Percentiles rank a stretch among this genome's conserved stretches.
These are phyloP conservation scores for Asterophora parasitica DNA, from an alignment of 768 basidiomycete species.

Conservation along the genomic window DNA sequence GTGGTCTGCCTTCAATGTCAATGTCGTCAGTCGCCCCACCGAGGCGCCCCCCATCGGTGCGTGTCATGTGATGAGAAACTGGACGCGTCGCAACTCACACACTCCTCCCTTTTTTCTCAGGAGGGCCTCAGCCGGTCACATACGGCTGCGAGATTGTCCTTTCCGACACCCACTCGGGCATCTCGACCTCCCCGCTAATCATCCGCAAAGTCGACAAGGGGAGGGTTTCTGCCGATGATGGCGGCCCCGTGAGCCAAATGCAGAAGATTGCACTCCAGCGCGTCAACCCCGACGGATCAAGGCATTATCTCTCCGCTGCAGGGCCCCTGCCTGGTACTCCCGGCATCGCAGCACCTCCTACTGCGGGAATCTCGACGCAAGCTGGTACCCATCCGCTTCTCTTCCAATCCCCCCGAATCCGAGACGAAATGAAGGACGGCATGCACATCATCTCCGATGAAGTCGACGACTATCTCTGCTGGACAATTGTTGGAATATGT, in stretches of 20 bases:
- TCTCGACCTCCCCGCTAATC: slow-evolving; percentile 78
- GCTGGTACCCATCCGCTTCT: slow-evolving; percentile 77
- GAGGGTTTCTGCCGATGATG: slow-evolving; percentile 79
- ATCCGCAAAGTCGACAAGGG: slow-evolving; percentile 94
- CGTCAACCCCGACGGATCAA: slow-evolving; percentile 73
- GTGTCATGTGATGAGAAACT: slow-evolving; percentile 52
- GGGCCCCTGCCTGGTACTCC: slow-evolving; percentile 79
- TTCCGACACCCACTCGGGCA: slow-evolving; percentile 80
- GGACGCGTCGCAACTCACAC: slow-evolving; percentile 31
- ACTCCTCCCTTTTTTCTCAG: slow-evolving; percentile 34
- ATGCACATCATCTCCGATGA: slow-evolving; percentile 74
- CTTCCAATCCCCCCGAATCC: slow-evolving; percentile 75
- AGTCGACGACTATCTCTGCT: slow-evolving; percentile 92
- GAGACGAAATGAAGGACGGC: slow-evolving; percentile 79
- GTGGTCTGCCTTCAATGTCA: slow-evolving; percentile 94
- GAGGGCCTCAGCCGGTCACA: slow-evolving; percentile 79
- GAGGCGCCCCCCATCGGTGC: slow-evolving; percentile 62
- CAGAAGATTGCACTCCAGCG: slow-evolving; percentile 92
- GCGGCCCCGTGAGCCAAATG: slow-evolving; percentile 93
- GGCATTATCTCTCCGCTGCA: slow-evolving; percentile 87
- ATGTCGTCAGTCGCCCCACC: slow-evolving; percentile 73
- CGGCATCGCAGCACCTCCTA: slow-evolving; percentile 61
- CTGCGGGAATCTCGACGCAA: slow-evolving; percentile 71
- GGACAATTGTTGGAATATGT: slow-evolving; percentile 97
- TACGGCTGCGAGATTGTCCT: slow-evolving; percentile 89